Evolutionary conservation across 768 basidiomycete genomes (phyloP), one percentile per base, ranked within the genome.

Genomic region (Termitomyces eurrhizus): DNA sequence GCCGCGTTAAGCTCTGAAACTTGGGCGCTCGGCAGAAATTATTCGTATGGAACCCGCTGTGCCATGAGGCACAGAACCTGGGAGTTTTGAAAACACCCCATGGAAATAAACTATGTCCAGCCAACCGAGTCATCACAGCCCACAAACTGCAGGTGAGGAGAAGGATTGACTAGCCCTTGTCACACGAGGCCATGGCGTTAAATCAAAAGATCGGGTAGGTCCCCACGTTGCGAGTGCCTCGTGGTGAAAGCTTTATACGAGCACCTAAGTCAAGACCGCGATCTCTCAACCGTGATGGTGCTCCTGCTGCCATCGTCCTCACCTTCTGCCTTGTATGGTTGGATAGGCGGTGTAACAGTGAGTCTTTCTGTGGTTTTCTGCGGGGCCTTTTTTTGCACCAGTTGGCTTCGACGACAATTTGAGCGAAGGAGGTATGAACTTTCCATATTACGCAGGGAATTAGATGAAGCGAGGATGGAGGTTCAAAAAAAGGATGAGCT

Each of bases 161-260:
- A 60, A 59, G 52, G 57, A 29, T 55, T 62, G 62, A 65, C 56
- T 64, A 45, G 57, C 62, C 62, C 63, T 60, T 60, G 61, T 64
- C 62, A 66, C 67, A 68, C 65, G 65, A 64, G 60, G 65, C 52
- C 41, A 52, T 26, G 37, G 62, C 58, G 52, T 59, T 42, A 56
- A 64, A 60, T 64, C 64, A 64, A 58, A 57, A 50, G 57, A 65
- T 60, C 56, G 53, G 54, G 59, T 51, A 61, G 62, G 64, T 51
- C 46, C 63, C 68, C 73, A 75, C 73, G 73, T 74, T 65, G 59
- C 70, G 70, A 57, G 41, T 60, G 69, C 74, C 74, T 73, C 74
- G 74, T 74, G 70, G 63, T 50, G 57, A 52, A 56, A 41, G 44
- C 41, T 59, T 54, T 57, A 67, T 56, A 69, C 65, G 52, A 62